Percentiles rank a stretch among this genome's conserved stretches.
Evolutionary conservation across 2,329 filamentous ascomycete species (phyloP).

Genomic region (Metarhizium rileyi): DNA sequence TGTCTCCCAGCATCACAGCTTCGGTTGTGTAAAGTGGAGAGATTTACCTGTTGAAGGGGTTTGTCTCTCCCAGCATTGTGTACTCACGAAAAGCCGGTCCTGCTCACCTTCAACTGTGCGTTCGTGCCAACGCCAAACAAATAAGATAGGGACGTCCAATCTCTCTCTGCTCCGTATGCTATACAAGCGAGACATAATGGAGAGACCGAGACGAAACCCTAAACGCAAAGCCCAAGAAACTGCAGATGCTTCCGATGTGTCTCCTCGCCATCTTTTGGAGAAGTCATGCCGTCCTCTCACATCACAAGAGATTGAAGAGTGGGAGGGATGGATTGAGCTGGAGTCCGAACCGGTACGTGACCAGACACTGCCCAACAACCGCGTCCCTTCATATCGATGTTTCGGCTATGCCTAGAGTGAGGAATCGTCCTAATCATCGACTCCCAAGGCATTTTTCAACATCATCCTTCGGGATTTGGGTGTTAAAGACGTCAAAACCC

Average conservation of each 20-base stretch:
- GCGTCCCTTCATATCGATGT: background rate
- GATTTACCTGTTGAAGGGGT: too few species aligned
- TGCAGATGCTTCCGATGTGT: slow-evolving; percentile 8
- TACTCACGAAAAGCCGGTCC: too few species aligned
- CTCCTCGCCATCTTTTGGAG: slow-evolving; percentile 31
- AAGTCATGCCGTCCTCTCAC: slow-evolving; percentile 38
- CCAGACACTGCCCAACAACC: background rate
- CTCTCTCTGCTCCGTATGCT: background rate
- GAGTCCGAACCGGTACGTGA: slow-evolving; percentile 74
- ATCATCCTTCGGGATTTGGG: slow-evolving; percentile 73
- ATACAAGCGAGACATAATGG: background rate
- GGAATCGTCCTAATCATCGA: background rate
- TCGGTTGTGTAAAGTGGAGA: too few species aligned
- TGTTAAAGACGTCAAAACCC: slow-evolving; percentile 60
- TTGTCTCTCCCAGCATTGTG: too few species aligned
- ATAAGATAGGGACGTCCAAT: background rate
- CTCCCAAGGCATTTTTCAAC: slow-evolving; percentile 66
- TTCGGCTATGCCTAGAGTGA: background rate
- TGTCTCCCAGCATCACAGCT: too few species aligned
- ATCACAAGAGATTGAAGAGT: slow-evolving; percentile 45
- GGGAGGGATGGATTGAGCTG: slow-evolving; percentile 71
- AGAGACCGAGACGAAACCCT: slow-evolving; percentile 24
- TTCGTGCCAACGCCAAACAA: background rate
- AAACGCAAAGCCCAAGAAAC: slow-evolving; percentile 33
- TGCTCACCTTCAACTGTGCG: background rate